These are phyloP conservation scores for Starmerella vitae DNA, from an alignment of 805 yeast species.

Conservation along the genomic window DNA sequence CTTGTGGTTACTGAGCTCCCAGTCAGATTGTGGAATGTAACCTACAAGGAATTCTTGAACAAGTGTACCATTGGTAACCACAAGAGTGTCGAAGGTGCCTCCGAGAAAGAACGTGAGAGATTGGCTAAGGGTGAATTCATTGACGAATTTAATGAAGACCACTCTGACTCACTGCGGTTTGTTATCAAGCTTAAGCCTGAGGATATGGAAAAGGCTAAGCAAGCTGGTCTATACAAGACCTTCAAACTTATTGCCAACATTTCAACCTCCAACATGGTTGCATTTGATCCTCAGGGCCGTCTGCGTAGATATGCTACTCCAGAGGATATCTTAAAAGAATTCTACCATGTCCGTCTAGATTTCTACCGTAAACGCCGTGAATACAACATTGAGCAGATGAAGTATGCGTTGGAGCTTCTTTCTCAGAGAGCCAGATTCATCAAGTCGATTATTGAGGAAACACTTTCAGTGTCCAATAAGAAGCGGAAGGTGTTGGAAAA, in stretches of 20 bases:
- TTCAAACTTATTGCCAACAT: slow-evolving; percentile 63
- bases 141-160: slow-evolving; percentile 90
- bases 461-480: slow-evolving; percentile 60
- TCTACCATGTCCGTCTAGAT: slow-evolving; percentile 73
- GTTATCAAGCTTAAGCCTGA: slow-evolving; percentile 58
- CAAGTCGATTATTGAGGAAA: slow-evolving; percentile 70
- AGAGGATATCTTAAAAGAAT: slow-evolving; percentile 69
- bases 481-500: slow-evolving; percentile 50
- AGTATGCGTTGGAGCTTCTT: slow-evolving; percentile 61
- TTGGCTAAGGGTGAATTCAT: slow-evolving; percentile 52
- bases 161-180: slow-evolving; percentile 59
- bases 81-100: slow-evolving; percentile 40
- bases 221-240: slow-evolving; percentile 67
- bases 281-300: slow-evolving; percentile 80
- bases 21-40: slow-evolving; percentile 81
- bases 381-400: slow-evolving; percentile 49
- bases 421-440: slow-evolving; percentile 81
- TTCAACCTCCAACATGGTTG: slow-evolving; percentile 78
- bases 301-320: slow-evolving; percentile 68
- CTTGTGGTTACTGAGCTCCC: slow-evolving; percentile 89
- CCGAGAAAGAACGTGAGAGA: slow-evolving; percentile 24
- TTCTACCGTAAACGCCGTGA: slow-evolving; percentile 88
- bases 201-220: slow-evolving; percentile 69
- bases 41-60: slow-evolving; percentile 71
- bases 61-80: slow-evolving; percentile 37